Base-by-base conservation (phyloP, 305 asterid genomes). In the Solanum aculeatissimum region DNA sequence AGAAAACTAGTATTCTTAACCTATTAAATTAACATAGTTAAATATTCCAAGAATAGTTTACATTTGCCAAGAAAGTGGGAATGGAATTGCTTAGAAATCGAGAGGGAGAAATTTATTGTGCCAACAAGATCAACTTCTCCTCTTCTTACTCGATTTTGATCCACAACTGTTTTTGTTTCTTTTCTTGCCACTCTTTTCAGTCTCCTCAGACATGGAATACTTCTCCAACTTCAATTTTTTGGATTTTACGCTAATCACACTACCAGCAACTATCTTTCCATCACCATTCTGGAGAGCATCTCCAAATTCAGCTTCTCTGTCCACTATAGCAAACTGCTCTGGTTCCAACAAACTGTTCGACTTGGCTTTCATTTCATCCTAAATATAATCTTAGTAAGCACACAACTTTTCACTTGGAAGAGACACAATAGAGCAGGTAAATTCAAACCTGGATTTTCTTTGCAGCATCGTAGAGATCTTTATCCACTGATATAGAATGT, bases 401-500 rank as follows among this genome's bases (percentile, higher is more conserved):
- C 10, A 71, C 15, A 55, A 82, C 9, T 65, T 18, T n/a, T 71
- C 53, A 53, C 25, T 43, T 93, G n/a, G n/a, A n/a, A n/a, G n/a
- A n/a, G n/a, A n/a, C n/a, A n/a, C n/a, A n/a, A n/a, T n/a, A n/a
- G n/a, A n/a, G n/a, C n/a, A n/a, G n/a, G n/a, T n/a, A n/a, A n/a
- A n/a, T n/a, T n/a, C n/a, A n/a, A n/a, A n/a, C n/a, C n/a, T n/a
- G 86, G 83, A 93, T 91, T 93, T 91, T 87, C 78, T 89, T 93
- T 29, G 94, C 97, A 74, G 86, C 99, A 55, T 90, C 90, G 21
- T 93, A 85, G 84, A 95, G 92, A 88, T 96, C 98, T 25, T 95
- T 98, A 15, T 96, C 98, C 51, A 95, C 82, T n/a, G 97, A 91
- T 60, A 93, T 58, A 16, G 91, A 88, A 87, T 90, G 98, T 35